These are phyloP conservation scores for Podaxis sp. DNA, from an alignment of 768 basidiomycete species.

Conservation along the genomic window DNA sequence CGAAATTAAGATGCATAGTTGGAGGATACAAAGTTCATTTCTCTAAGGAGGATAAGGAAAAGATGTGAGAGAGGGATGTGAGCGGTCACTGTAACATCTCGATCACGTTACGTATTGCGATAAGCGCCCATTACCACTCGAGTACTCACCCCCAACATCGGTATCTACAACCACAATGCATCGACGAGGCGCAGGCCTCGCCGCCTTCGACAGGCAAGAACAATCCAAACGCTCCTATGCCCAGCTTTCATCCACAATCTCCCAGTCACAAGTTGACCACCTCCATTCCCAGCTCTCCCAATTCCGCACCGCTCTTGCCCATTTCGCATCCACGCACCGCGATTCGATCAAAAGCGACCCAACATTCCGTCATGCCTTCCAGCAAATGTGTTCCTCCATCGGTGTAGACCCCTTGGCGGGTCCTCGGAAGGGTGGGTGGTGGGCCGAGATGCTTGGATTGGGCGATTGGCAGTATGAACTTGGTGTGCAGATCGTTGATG, in stretches of 20 bases:
- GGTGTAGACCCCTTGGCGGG: constrained; percentile 95
- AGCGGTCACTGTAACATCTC: too few relatives aligned
- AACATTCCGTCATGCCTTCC: constrained; percentile 86
- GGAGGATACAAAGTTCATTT: too few relatives aligned
- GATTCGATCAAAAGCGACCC: constrained; percentile 83
- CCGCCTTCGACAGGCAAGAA: constrained; percentile 87
- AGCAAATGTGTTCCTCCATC: constrained; percentile 93
- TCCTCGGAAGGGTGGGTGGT: constrained; percentile 83
- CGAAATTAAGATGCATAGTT: too few relatives aligned
- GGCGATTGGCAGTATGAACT: constrained; percentile 97
- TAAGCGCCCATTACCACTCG: too few relatives aligned
- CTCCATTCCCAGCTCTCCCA: constrained; percentile 81
- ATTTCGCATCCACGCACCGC: constrained; percentile 83
- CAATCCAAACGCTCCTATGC: constrained; percentile 80
- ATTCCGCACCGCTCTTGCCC: constrained; percentile 77
- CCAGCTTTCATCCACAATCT: constrained; percentile 76
- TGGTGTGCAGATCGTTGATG: constrained; percentile 92
- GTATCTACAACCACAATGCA: constrained; percentile 45
- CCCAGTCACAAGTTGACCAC: constrained; percentile 70
- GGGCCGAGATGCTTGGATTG: constrained; percentile 84
- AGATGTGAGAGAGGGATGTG: too few relatives aligned
- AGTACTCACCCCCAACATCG: too few relatives aligned
- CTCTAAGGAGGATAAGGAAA: too few relatives aligned
- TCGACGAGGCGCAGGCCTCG: constrained; percentile 82
- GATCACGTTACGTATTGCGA: too few relatives aligned